These are phyloP conservation scores for Acanthamoeba culbertsoni DNA, from an alignment of 208 protist species.

Conservation along the genomic window DNA sequence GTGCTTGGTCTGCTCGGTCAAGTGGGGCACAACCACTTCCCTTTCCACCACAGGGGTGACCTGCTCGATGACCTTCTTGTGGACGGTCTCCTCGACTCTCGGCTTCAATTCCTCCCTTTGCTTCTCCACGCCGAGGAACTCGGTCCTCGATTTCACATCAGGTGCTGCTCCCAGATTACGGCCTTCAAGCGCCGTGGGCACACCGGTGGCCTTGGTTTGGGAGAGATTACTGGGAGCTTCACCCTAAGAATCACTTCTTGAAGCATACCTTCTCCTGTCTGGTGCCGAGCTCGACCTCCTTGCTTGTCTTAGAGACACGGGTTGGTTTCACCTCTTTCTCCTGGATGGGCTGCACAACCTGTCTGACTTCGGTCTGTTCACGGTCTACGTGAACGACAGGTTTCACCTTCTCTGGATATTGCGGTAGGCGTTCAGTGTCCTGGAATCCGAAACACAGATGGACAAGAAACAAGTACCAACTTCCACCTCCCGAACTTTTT, in stretches of 20 bases:
- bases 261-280: slow-evolving; percentile 23
- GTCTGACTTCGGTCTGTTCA: slow-evolving; percentile 3
- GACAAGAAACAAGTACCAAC: not conserved
- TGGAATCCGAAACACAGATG: not conserved
- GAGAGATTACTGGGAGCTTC: too few species aligned
- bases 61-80: slow-evolving; percentile 46
- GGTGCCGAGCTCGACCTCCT: slow-evolving; percentile 17
- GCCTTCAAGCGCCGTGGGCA: not conserved
- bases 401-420: not conserved
- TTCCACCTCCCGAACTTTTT: not conserved
- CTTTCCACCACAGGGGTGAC: not conserved
- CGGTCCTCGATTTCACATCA: not conserved
- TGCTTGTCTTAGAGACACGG: not conserved
- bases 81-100: not conserved
- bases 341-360: slow-evolving; percentile 11
- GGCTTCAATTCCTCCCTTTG: not conserved
- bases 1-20: slow-evolving; percentile 43
- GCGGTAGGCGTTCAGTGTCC: not conserved
- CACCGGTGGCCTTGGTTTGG: not conserved
- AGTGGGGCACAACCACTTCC: not conserved
- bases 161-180: not conserved
- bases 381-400: slow-evolving; percentile 13
- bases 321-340: not conserved
- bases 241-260: too few species aligned
- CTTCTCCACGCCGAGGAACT: slow-evolving; percentile 30